These are phyloP conservation scores for Hericium alpestre DNA, from an alignment of 768 basidiomycete species.

Conservation along the genomic window DNA sequence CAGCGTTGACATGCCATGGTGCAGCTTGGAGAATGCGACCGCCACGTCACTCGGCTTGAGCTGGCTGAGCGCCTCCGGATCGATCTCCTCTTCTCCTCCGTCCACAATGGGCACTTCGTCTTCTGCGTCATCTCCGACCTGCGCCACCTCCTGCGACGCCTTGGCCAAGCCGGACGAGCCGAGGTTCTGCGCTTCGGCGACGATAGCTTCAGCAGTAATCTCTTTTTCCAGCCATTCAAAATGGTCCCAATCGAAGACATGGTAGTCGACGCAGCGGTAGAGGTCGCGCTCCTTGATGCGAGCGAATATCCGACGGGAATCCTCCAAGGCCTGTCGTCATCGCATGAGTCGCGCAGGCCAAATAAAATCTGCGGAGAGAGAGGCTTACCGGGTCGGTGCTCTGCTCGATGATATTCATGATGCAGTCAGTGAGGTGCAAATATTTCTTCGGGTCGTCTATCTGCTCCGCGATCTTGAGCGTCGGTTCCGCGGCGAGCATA, in stretches of 20 bases:
- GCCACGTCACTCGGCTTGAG: slow-evolving; percentile 44
- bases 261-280: slow-evolving; percentile 62
- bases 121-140: neutral
- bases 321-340: slow-evolving; percentile 40
- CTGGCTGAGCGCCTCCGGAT: slow-evolving; percentile 19
- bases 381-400: slow-evolving; percentile 38
- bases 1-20: slow-evolving; percentile 63
- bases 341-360: neutral
- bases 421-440: slow-evolving; percentile 57
- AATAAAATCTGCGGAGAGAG: neutral
- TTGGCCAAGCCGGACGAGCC: neutral
- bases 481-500: slow-evolving; percentile 55
- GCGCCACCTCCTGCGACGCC: neutral
- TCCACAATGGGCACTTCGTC: neutral
- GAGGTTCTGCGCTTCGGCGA: slow-evolving; percentile 19
- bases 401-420: slow-evolving; percentile 49
- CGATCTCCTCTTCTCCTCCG: slow-evolving; percentile 7
- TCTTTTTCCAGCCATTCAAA: slow-evolving; percentile 15
- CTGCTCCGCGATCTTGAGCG: slow-evolving; percentile 46
- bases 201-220: slow-evolving; percentile 29
- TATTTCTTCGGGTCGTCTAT: slow-evolving; percentile 51
- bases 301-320: slow-evolving; percentile 48
- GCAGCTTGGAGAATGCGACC: slow-evolving; percentile 55
- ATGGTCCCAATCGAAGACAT: slow-evolving; percentile 31
- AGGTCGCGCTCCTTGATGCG: slow-evolving; percentile 55